Evolutionary conservation across 495 filamentous ascomycete genomes (phyloP).

Genomic region (Cudoniella acicularis): DNA sequence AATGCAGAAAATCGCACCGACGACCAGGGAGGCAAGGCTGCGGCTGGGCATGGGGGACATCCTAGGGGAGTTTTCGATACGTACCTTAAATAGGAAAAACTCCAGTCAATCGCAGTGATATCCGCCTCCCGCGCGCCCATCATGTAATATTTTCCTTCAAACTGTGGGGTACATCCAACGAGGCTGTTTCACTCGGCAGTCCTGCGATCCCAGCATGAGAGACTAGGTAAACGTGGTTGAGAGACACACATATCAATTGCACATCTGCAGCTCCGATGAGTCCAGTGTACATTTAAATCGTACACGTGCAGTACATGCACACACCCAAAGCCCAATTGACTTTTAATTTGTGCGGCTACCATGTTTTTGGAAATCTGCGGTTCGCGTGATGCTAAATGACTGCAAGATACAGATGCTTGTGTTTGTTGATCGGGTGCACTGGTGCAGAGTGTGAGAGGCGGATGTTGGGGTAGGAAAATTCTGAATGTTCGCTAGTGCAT

Average conservation of each 20-base stretch:
- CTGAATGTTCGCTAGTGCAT: too few species aligned
- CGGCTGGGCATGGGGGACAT: constrained; percentile 3
- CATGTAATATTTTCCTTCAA: constrained; percentile 5
- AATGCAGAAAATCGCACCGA: background rate
- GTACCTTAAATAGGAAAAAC: background rate
- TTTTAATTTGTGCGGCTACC: background rate
- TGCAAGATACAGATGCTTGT: background rate
- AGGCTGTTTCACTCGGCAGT: background rate
- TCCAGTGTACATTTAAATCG: too few species aligned
- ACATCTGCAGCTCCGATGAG: background rate
- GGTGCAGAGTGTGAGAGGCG: too few species aligned
- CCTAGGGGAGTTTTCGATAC: constrained; percentile 2
- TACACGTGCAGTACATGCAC: too few species aligned
- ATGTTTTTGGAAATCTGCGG: background rate
- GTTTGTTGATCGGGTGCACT: background rate
- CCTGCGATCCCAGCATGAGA: background rate
- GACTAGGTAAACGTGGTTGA: background rate
- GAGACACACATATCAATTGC: background rate
- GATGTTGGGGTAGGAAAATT: too few species aligned
- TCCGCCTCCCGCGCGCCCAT: constrained; percentile 3
- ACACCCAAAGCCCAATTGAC: too few species aligned
- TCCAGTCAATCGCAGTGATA: background rate
- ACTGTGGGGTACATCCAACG: constrained; percentile 15
- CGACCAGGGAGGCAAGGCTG: constrained; percentile 1
- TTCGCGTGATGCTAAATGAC: background rate